Conservation (phyloP, 805 yeast species). For the Wickerhamomyces bovis region DNA sequence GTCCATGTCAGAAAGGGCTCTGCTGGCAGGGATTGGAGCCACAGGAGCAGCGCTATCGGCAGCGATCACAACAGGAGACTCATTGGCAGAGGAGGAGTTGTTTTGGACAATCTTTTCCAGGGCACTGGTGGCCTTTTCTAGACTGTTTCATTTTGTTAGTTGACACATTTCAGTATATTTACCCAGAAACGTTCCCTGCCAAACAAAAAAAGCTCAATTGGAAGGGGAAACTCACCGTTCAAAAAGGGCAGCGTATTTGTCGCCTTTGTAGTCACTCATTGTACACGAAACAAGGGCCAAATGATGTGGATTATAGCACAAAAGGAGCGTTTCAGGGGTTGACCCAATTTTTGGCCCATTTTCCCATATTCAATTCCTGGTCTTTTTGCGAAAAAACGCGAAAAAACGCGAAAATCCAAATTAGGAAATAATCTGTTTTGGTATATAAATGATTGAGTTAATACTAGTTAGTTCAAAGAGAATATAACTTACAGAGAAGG, state of each 20-base stretch:
- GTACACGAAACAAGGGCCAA: background rate
- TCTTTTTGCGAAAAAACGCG: too few species aligned
- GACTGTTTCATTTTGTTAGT: conserved; percentile 5
- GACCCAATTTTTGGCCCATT: background rate
- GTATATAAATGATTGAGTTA: too few species aligned
- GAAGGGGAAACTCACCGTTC: conserved; percentile 1
- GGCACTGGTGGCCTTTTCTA: conserved; percentile 24
- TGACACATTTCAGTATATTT: background rate
- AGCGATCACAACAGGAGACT: conserved; percentile 1
- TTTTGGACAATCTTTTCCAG: conserved; percentile 21
- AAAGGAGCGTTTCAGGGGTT: background rate
- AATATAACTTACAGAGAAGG: too few species aligned
- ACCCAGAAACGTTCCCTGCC: background rate
- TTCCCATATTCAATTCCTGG: too few species aligned
- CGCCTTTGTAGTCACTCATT: conserved; percentile 4
- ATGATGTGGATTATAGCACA: background rate
- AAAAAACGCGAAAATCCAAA: too few species aligned
- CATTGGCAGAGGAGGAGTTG: conserved; percentile 6
- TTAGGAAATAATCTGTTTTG: too few species aligned
- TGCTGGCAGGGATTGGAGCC: background rate
- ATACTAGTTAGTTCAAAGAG: too few species aligned
- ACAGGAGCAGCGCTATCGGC: background rate
- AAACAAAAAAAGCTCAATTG: background rate
- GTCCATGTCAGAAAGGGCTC: conserved; percentile 9
- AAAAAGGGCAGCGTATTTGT: conserved; percentile 12